These are phyloP conservation scores for Populus alba DNA, from an alignment of 345 rosid species.

Conservation along the genomic window DNA sequence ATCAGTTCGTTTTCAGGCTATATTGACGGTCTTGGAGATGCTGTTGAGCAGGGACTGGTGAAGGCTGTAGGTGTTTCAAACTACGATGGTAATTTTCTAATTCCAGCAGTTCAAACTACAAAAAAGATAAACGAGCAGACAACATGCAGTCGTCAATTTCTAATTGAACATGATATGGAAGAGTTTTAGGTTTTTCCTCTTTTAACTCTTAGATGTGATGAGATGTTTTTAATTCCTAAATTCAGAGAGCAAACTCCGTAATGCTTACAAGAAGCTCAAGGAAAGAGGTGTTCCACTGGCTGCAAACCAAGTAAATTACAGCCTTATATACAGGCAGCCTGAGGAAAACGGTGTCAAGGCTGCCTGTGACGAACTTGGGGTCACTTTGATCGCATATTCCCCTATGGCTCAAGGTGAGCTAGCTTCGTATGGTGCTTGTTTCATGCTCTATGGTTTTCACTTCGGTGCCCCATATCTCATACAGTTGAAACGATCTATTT, in stretches of 20 bases:
- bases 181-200: not conserved
- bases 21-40: slow-evolving; percentile 96
- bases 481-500: too few relatives aligned
- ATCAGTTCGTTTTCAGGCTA: slow-evolving; percentile 61
- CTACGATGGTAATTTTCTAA: slow-evolving; percentile 53
- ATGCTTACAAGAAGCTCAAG: slow-evolving; percentile 74
- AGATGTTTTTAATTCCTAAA: slow-evolving; percentile 5
- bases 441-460: too few relatives aligned
- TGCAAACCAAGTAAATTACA: slow-evolving; percentile 95
- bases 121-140: not conserved
- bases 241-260: slow-evolving; percentile 72
- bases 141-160: too few relatives aligned
- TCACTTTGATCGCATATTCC: slow-evolving; percentile 85
- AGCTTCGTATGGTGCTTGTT: too few relatives aligned
- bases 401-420: slow-evolving; percentile 89
- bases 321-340: slow-evolving; percentile 79
- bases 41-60: slow-evolving; percentile 91
- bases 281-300: slow-evolving; percentile 90
- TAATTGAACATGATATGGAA: not conserved
- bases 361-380: slow-evolving; percentile 85
- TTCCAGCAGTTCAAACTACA: not conserved
- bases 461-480: too few relatives aligned
- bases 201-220: not conserved
- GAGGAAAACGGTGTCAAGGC: slow-evolving; percentile 89
- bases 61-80: slow-evolving; percentile 98